A percentile compares a stretch with the other conserved stretches of the same genome.
Evolutionary conservation across 2,329 filamentous ascomycete species (phyloP).

Genomic region (Talaromyces sp.): DNA sequence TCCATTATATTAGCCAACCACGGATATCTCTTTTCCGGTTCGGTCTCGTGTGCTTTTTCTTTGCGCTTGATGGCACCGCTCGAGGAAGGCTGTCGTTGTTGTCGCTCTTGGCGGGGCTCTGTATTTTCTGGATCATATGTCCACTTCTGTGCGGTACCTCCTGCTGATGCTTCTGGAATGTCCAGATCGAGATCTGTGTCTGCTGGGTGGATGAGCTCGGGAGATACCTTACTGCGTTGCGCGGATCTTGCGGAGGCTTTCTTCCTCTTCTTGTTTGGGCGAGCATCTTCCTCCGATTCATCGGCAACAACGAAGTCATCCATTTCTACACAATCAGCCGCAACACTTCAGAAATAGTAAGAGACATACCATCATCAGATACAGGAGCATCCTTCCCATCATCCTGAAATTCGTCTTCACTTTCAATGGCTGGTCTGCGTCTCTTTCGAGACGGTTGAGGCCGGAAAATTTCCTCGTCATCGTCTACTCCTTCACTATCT

Average conservation of each 20-base stretch:
- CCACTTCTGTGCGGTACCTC: conserved; percentile 79
- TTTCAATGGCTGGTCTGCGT: conserved; percentile 62
- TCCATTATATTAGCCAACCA: conserved; percentile 87
- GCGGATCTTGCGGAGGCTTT: conserved; percentile 49
- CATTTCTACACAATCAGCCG: conserved; percentile 55
- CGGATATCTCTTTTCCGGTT: conserved; percentile 79
- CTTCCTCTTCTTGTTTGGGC: conserved; percentile 68
- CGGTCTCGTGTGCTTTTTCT: conserved; percentile 70
- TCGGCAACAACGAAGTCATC: conserved; percentile 86
- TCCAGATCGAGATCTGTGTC: conserved; percentile 55
- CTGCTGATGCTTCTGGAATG: conserved; percentile 49
- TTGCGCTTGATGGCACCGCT: conserved; percentile 39
- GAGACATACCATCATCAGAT: conserved; percentile 48
- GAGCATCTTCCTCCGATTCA: conserved; percentile 73
- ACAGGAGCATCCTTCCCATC: conserved; percentile 49
- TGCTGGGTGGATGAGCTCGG: conserved; percentile 49
- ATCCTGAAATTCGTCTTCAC: conserved; percentile 64
- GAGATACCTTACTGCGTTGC: conserved; percentile 30
- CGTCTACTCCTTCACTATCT: conserved; percentile 65
- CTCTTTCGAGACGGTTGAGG: conserved; percentile 54
- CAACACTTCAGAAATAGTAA: neutral
- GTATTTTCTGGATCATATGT: conserved; percentile 62
- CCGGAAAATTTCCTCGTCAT: conserved; percentile 68
- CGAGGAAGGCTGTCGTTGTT: conserved; percentile 33
- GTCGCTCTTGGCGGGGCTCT: conserved; percentile 49